A percentile compares a stretch with the other conserved stretches of the same genome.
phyloP scores from a whole-genome alignment of 352 stramenopile genomes.

The Globisporangium nagaii region DNA sequence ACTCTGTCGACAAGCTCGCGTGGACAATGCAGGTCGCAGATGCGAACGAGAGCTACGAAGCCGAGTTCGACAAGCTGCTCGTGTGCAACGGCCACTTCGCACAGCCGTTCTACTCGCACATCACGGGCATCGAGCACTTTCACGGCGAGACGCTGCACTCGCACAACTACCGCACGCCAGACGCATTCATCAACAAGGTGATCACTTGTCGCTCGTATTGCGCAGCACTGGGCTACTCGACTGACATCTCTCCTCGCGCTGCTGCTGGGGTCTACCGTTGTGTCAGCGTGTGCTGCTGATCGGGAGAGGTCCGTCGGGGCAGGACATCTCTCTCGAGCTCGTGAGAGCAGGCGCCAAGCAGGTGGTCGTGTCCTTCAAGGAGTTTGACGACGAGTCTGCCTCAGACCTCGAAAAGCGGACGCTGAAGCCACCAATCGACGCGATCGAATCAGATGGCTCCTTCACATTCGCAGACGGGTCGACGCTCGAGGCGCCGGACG shows the following conservation, averaged over 20 bases:
- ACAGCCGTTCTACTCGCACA: conserved; percentile 33
- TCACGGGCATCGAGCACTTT: conserved; percentile 53
- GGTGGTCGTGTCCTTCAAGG: conserved; percentile 55
- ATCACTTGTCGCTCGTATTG: no score
- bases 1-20: background rate
- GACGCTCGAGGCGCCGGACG: conserved; percentile 39
- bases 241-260: background rate
- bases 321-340: conserved; percentile 80
- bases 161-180: conserved; percentile 45
- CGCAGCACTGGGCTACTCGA: no score
- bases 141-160: conserved; percentile 38
- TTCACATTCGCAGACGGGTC: conserved; percentile 59
- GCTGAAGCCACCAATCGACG: conserved; percentile 53
- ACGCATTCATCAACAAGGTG: conserved; percentile 39
- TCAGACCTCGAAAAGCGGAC: conserved; percentile 28
- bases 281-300: conserved; percentile 56
- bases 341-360: conserved; percentile 25
- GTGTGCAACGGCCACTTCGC: conserved; percentile 81
- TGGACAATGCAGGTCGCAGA: conserved; percentile 44
- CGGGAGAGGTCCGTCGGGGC: conserved; percentile 57
- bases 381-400: conserved; percentile 24
- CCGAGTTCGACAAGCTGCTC: conserved; percentile 67
- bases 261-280: background rate
- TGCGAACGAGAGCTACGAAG: conserved; percentile 42
- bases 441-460: conserved; percentile 38